These are phyloP conservation scores for Coprinellus aureogranulatus DNA, from an alignment of 768 basidiomycete genomes.

Conservation along the genomic window DNA sequence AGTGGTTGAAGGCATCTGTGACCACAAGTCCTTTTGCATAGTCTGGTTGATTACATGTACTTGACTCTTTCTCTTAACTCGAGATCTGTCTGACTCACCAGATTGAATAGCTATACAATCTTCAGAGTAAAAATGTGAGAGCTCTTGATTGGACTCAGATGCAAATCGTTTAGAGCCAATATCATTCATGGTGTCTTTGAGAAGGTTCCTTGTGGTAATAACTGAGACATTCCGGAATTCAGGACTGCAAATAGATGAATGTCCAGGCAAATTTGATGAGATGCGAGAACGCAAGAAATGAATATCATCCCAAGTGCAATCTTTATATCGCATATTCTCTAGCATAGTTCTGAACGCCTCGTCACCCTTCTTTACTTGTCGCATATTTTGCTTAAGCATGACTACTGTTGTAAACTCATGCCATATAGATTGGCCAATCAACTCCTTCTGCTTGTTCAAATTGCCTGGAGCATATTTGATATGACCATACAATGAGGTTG, in stretches of 20 bases:
- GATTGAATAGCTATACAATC: conserved; percentile 12
- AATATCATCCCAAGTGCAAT: conserved; percentile 30
- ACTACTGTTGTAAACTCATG: conserved; percentile 31
- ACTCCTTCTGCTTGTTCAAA: conserved; percentile 4
- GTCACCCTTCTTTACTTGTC: conserved; percentile 19
- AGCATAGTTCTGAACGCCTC: conserved; percentile 15
- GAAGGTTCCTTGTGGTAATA: conserved; percentile 35
- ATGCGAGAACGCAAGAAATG: conserved; percentile 27
- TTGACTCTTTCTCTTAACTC: not conserved
- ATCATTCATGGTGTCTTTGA: conserved; percentile 37
- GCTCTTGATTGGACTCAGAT: conserved; percentile 23
- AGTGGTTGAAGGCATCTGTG: conserved; percentile 10
- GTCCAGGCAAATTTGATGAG: not conserved
- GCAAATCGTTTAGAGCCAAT: conserved; percentile 32
- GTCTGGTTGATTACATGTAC: not conserved
- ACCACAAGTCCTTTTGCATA: conserved; percentile 14
- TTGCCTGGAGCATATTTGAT: no score
- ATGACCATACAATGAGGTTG: not conserved
- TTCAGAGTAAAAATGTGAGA: conserved; percentile 26
- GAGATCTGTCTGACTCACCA: not conserved
- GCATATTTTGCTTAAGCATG: conserved; percentile 32
- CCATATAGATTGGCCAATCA: conserved; percentile 28
- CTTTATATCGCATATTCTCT: conserved; percentile 28
- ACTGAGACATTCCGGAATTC: conserved; percentile 33
- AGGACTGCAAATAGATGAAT: conserved; percentile 10